Evolutionary conservation across 2,329 filamentous ascomycete species (phyloP).

Genomic region (Cladophialophora chaetospira): DNA sequence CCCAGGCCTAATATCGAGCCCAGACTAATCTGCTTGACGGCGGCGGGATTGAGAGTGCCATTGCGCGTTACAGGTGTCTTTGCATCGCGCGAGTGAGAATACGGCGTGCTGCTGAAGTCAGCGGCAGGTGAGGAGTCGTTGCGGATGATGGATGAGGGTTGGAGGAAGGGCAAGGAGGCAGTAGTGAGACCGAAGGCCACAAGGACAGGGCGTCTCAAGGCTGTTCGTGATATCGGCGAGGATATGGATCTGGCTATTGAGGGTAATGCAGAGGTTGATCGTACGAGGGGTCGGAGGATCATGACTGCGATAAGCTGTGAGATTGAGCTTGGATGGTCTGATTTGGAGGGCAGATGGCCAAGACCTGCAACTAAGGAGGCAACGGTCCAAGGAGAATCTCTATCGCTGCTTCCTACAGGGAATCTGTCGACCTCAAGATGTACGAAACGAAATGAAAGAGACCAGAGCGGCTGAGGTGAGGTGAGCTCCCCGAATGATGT

Average conservation of each 20-base stretch:
- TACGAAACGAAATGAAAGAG: background rate
- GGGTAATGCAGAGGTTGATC: constrained; percentile 17
- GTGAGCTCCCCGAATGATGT: background rate
- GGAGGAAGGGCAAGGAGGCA: constrained; percentile 28
- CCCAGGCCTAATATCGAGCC: constrained; percentile 49
- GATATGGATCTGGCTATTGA: constrained; percentile 15
- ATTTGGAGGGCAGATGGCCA: background rate
- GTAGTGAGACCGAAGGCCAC: constrained; percentile 29
- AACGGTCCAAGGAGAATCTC: no score
- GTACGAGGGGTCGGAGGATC: constrained; percentile 28
- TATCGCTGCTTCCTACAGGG: no score
- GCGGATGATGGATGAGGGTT: constrained; percentile 16
- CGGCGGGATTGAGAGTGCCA: constrained; percentile 30
- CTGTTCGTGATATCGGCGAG: constrained; percentile 11
- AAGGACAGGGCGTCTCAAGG: constrained; percentile 22
- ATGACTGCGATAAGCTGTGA: constrained; percentile 11
- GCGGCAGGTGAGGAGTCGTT: constrained; percentile 27
- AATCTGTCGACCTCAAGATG: background rate
- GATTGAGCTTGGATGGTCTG: background rate
- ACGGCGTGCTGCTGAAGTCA: constrained; percentile 26
- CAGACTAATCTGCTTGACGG: constrained; percentile 48
- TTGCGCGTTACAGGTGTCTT: constrained; percentile 30
- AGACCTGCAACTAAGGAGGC: no score
- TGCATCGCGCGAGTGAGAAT: constrained; percentile 29
- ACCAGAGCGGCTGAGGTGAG: no score